Percentiles rank a stretch among this genome's conserved stretches.
These are phyloP conservation scores for Russula ochroleuca DNA, from an alignment of 768 basidiomycete species.

Conservation along the genomic window DNA sequence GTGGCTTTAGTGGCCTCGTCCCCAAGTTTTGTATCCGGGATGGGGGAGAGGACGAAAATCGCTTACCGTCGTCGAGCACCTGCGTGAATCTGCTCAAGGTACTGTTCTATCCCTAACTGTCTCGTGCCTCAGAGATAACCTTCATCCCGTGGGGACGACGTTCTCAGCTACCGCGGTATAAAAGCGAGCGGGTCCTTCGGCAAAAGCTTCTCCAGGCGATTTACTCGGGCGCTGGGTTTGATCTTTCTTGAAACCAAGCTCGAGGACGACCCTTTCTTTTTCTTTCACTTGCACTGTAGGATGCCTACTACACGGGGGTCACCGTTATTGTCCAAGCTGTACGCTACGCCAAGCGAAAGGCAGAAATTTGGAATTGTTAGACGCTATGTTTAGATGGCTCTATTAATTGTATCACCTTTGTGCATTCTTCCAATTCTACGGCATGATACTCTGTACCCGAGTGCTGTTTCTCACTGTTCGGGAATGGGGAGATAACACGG, in stretches of 20 bases:
- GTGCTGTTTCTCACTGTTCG: too few relatives aligned
- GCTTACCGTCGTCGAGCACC: constrained; percentile 75
- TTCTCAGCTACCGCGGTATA: constrained; percentile 64
- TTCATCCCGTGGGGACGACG: too few relatives aligned
- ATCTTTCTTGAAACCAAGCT: constrained; percentile 59
- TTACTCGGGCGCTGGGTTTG: constrained; percentile 85
- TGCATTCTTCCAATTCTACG: background rate
- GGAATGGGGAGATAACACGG: too few relatives aligned
- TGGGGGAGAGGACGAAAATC: constrained; percentile 63
- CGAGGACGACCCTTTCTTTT: background rate
- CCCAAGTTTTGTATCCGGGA: constrained; percentile 89
- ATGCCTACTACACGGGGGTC: background rate
- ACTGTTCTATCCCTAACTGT: constrained; percentile 4
- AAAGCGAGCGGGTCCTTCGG: constrained; percentile 56
- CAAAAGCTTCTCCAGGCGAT: constrained; percentile 84
- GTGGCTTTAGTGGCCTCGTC: constrained; percentile 80
- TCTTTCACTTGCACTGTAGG: background rate
- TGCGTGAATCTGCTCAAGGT: constrained; percentile 94
- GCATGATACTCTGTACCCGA: background rate
- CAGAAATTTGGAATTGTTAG: background rate
- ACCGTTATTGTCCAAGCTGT: background rate
- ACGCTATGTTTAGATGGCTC: background rate
- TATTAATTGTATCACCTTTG: background rate
- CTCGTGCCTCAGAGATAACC: background rate
- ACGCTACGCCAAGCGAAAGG: background rate